These are phyloP conservation scores for Penicillium waksmanii DNA, from an alignment of 495 filamentous ascomycete species.

Conservation along the genomic window DNA sequence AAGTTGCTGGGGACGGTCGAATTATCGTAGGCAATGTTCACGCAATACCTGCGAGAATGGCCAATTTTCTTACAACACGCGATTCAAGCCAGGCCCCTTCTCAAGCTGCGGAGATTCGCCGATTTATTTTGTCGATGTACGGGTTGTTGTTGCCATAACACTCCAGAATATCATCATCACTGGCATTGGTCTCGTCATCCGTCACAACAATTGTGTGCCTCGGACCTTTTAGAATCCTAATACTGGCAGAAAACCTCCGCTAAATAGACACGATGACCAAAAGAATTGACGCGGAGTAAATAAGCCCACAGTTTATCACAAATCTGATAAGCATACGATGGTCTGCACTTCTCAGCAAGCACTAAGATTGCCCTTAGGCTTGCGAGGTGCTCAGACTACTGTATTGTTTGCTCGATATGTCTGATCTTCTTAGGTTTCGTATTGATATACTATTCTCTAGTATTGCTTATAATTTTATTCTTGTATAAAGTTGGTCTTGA, in stretches of 20 bases:
- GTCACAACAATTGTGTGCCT: constrained; percentile 26
- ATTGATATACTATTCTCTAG: too few relatives aligned
- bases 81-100: background rate
- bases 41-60: constrained; percentile 26
- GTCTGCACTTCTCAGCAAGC: background rate
- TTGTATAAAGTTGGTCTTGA: background rate
- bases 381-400: too few relatives aligned
- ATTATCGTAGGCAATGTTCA: constrained; percentile 11
- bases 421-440: too few relatives aligned
- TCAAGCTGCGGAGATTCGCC: constrained; percentile 1
- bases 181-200: constrained; percentile 29
- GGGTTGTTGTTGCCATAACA: constrained; percentile 12
- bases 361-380: too few relatives aligned
- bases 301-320: background rate
- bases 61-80: background rate
- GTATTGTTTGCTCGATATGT: too few relatives aligned
- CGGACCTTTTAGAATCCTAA: constrained; percentile 4
- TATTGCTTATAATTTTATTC: background rate
- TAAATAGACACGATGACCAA: background rate
- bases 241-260: background rate
- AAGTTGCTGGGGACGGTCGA: constrained; percentile 4
- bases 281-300: too few relatives aligned
- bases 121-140: background rate
- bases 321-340: background rate
- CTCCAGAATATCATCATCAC: constrained; percentile 14